A percentile compares a stretch with the other conserved stretches of the same genome.
These are phyloP conservation scores for Fraxinus quadrangulata DNA, from an alignment of 257 asterid genomes.

Conservation along the genomic window DNA sequence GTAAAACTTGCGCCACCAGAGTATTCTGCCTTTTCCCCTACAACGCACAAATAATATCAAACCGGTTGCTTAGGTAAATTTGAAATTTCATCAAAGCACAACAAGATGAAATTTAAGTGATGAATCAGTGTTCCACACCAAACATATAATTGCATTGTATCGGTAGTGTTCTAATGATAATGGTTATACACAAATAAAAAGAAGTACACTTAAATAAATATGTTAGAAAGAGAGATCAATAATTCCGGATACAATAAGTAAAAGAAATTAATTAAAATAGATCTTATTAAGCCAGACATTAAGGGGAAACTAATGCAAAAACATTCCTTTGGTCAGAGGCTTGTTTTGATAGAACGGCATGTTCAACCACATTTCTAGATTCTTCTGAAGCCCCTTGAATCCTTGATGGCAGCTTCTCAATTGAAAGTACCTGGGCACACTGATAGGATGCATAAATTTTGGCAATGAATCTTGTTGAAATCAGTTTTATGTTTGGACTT, in stretches of 20 bases:
- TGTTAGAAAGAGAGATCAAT: not conserved
- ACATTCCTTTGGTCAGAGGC: not conserved
- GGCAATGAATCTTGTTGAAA: not conserved
- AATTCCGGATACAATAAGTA: not conserved
- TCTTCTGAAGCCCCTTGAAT: not conserved
- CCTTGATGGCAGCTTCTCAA: conserved; percentile 1
- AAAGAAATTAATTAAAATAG: not conserved
- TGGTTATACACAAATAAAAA: not conserved
- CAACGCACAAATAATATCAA: conserved; percentile 23
- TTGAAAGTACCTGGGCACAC: conserved; percentile 6
- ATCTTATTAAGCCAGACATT: not conserved
- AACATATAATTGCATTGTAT: not conserved
- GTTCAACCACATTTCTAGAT: not conserved
- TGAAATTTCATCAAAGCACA: not conserved
- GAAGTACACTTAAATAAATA: not conserved
- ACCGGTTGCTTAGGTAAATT: conserved; percentile 4
- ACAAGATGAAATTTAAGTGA: not conserved
- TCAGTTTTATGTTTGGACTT: not conserved
- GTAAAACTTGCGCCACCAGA: conserved; percentile 68
- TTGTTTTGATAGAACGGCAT: not conserved
- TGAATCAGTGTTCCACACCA: not conserved
- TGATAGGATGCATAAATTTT: not conserved
- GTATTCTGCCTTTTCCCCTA: conserved; percentile 46
- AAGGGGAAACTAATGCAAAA: not conserved
- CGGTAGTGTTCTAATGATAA: not conserved